Percentiles rank a stretch among this genome's conserved stretches.
Conservation (phyloP, 2,329 filamentous ascomycete species). For the Hymenotorrendiella dingleyae region DNA sequence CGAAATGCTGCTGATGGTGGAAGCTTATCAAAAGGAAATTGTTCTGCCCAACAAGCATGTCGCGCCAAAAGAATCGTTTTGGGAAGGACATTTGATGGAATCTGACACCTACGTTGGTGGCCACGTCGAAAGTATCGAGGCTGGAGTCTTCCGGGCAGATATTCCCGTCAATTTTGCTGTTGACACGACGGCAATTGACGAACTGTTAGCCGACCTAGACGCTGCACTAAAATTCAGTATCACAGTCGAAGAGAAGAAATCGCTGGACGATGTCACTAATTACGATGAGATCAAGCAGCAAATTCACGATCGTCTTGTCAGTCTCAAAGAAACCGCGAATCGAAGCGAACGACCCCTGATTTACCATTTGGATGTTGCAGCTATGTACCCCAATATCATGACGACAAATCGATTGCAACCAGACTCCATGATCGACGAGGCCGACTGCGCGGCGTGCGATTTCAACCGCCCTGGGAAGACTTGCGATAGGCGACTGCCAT, state of each 20-base stretch:
- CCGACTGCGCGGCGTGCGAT: slow-evolving; percentile 93
- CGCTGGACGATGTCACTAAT: slow-evolving; percentile 70
- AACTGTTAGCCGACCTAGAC: slow-evolving; percentile 80
- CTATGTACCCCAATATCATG: slow-evolving; percentile 99
- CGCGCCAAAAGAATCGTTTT: slow-evolving; percentile 85
- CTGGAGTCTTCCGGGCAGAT: slow-evolving; percentile 91
- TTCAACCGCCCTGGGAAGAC: slow-evolving; percentile 98
- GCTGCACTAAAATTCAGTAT: slow-evolving; percentile 84
- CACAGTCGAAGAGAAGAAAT: slow-evolving; percentile 77
- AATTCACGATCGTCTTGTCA: slow-evolving; percentile 64
- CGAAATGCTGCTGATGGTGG: slow-evolving; percentile 98
- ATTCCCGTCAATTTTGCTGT: slow-evolving; percentile 92
- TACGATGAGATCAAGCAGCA: slow-evolving; percentile 81
- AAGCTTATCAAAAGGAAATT: slow-evolving; percentile 88
- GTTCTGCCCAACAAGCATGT: slow-evolving; percentile 95
- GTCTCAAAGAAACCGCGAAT: slow-evolving; percentile 77
- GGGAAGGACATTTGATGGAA: slow-evolving; percentile 91
- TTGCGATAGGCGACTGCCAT: slow-evolving; percentile 88
- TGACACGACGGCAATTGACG: slow-evolving; percentile 84
- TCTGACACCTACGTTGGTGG: slow-evolving; percentile 98
- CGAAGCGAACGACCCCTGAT: slow-evolving; percentile 82
- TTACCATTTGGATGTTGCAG: slow-evolving; percentile 96
- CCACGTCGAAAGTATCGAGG: slow-evolving; percentile 98
- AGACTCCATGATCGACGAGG: slow-evolving; percentile 97
- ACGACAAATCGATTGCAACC: slow-evolving; percentile 96